Conservation (phyloP, 441 rosid species). For the Euphorbia celastroides region DNA sequence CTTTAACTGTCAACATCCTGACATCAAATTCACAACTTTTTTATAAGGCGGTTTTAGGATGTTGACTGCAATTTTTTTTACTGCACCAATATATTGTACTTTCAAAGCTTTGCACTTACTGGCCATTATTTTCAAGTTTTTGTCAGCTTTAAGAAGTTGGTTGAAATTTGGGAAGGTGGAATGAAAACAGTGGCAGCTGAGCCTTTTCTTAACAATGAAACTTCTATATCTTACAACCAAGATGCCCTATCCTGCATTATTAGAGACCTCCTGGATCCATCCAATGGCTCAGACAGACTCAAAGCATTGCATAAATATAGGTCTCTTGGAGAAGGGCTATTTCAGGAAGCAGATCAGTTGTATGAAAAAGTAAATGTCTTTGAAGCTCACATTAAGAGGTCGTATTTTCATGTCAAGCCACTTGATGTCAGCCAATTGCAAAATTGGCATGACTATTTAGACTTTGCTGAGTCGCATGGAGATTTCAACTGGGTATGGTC, state of each 20-base stretch:
- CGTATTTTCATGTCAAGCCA: constrained; percentile 74
- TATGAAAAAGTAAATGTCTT: constrained; percentile 49
- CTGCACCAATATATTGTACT: constrained; percentile 5
- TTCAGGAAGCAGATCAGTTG: constrained; percentile 44
- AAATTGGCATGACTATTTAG: constrained; percentile 80
- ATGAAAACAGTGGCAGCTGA: constrained; percentile 39
- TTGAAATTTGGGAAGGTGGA: constrained; percentile 52
- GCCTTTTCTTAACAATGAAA: constrained; percentile 36
- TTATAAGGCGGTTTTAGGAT: not conserved
- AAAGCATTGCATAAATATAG: constrained; percentile 54
- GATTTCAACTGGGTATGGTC: constrained; percentile 88
- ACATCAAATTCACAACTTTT: not conserved
- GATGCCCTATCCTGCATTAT: constrained; percentile 44
- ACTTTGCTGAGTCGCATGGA: constrained; percentile 64
- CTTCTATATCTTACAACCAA: constrained; percentile 33
- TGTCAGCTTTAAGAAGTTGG: constrained; percentile 73
- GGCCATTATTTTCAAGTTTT: constrained; percentile 16
- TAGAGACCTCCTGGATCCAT: constrained; percentile 56
- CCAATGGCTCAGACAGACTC: constrained; percentile 38
- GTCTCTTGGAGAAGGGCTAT: constrained; percentile 52
- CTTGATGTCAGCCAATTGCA: constrained; percentile 45
- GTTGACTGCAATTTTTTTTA: not conserved
- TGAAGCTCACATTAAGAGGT: constrained; percentile 58
- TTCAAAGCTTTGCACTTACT: constrained; percentile 2
- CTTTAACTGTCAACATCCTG: not conserved